Percentiles rank a stretch among this genome's conserved stretches.
Evolutionary conservation across 2,329 filamentous ascomycete species (phyloP).

Genomic region (Fusarium pilosicola): DNA sequence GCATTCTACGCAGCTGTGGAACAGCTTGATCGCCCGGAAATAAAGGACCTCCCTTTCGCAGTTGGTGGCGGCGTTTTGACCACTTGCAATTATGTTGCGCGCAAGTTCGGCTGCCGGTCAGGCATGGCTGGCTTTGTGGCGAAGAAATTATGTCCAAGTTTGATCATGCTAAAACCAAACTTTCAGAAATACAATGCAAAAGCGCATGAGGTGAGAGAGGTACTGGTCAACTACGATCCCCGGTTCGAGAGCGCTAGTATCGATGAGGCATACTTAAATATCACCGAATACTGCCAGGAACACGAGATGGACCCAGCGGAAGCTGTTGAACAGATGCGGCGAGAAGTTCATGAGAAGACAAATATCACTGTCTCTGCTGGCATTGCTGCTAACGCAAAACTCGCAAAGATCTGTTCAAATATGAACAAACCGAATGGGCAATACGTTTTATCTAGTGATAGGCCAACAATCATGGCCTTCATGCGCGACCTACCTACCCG

Average conservation of each 20-base stretch:
- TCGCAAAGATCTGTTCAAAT: constrained; percentile 96
- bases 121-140: constrained; percentile 98
- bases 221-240: constrained; percentile 88
- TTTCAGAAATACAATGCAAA: constrained; percentile 93
- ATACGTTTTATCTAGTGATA: constrained; percentile 77
- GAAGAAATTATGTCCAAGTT: constrained; percentile 88
- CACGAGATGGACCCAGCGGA: constrained; percentile 76
- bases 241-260: constrained; percentile 94
- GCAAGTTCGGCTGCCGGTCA: constrained; percentile 89
- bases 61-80: constrained; percentile 77
- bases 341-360: constrained; percentile 78
- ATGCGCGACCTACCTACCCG: constrained; percentile 85
- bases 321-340: constrained; percentile 79
- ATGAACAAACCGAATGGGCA: constrained; percentile 97
- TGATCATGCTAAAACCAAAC: constrained; percentile 85
- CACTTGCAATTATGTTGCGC: constrained; percentile 86
- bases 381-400: constrained; percentile 90
- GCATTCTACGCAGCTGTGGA: constrained; percentile 98
- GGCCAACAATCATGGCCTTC: constrained; percentile 81
- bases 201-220: constrained; percentile 83
- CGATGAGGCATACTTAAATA: constrained; percentile 96
- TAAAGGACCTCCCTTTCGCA: constrained; percentile 88
- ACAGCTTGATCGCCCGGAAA: constrained; percentile 82
- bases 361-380: constrained; percentile 92
- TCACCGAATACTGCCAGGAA: constrained; percentile 83